Conservation (phyloP, 2,329 filamentous ascomycete species). For the Hansfordia pulvinata region DNA sequence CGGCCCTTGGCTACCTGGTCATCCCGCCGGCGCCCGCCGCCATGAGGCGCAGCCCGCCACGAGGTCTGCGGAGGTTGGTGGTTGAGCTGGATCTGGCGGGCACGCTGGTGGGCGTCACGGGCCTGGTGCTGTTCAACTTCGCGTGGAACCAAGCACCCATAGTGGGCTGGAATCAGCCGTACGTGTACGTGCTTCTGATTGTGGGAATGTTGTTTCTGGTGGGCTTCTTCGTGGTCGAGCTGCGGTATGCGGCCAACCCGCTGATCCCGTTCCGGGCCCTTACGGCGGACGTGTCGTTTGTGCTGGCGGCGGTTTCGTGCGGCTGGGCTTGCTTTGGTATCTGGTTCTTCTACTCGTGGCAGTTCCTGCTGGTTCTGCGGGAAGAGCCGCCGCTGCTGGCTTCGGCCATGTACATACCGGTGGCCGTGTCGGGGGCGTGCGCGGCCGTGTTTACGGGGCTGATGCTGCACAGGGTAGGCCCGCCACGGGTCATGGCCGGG, state of each 20-base stretch:
- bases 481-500: conserved; percentile 16
- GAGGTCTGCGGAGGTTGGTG: too few species aligned
- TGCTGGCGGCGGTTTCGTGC: conserved; percentile 32
- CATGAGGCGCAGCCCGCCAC: too few species aligned
- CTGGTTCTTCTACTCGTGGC: conserved; percentile 27
- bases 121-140: conserved; percentile 41
- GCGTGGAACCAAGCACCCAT: conserved; percentile 45
- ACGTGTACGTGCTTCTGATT: conserved; percentile 35
- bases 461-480: conserved; percentile 16
- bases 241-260: conserved; percentile 28
- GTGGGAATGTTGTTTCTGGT: conserved; percentile 33
- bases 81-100: conserved; percentile 14
- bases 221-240: conserved; percentile 38
- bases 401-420: conserved; percentile 22
- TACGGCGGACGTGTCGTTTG: conserved; percentile 30
- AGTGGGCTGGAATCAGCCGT: conserved; percentile 36
- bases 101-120: conserved; percentile 29
- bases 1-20: conserved; percentile 11
- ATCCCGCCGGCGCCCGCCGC: conserved; percentile 11
- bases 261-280: conserved; percentile 37
- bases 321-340: conserved; percentile 31
- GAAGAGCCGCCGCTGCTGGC: conserved; percentile 22
- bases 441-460: conserved; percentile 16
- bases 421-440: conserved; percentile 21
- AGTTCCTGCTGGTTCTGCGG: conserved; percentile 24